Percentiles rank a stretch among this genome's conserved stretches.
Conservation (phyloP, 2,329 filamentous ascomycete species). For the Nemania sp. region DNA sequence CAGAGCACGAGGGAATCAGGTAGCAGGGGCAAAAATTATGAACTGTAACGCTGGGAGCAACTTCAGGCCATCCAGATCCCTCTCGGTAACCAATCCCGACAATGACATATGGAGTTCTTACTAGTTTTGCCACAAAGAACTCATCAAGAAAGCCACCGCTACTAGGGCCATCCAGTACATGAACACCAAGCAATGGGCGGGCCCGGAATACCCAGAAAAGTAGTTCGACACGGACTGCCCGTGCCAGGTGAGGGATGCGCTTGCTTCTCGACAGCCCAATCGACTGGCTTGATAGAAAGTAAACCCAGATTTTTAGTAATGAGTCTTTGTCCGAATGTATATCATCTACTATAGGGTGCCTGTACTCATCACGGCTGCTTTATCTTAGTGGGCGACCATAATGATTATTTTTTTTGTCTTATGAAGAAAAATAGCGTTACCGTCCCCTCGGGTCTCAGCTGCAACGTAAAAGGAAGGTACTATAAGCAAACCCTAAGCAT, state of each 20-base stretch:
- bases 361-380: neutral
- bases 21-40: neutral
- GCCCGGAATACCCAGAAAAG: conserved; percentile 18
- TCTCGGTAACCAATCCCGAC: neutral
- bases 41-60: conserved; percentile 3
- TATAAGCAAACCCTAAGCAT: neutral
- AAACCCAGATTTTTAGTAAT: neutral
- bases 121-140: neutral
- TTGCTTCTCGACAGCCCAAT: neutral
- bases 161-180: neutral
- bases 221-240: conserved; percentile 20
- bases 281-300: neutral
- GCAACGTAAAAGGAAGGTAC: conserved; percentile 28
- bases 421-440: neutral
- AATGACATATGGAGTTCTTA: neutral
- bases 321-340: neutral
- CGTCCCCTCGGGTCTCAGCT: conserved; percentile 14
- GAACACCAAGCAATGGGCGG: neutral
- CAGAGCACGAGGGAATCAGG: neutral
- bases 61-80: neutral
- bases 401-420: neutral
- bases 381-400: neutral
- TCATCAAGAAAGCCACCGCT: neutral
- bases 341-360: neutral
- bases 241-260: neutral